Evolutionary conservation across 129 eudicot species (phyloP), one percentile per base, ranked within the genome.

Genomic region (Apium graveolens): DNA sequence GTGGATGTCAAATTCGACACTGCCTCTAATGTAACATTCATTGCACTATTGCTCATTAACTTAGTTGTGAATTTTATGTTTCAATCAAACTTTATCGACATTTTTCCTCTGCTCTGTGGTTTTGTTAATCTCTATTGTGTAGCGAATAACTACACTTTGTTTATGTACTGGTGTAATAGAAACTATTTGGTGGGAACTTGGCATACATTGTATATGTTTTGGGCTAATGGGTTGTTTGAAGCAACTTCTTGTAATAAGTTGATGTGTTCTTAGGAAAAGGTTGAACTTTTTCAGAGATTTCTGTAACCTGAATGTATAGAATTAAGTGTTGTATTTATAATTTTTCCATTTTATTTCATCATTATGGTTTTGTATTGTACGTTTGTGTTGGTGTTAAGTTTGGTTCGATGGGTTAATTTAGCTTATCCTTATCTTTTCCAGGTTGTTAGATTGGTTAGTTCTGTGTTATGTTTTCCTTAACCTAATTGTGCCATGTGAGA

Each of bases 1-100:
- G 85, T 86, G 42, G 93, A 89, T 74, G 31, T 86, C 42, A 89
- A 89, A 86, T 90, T 89, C 53, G 93, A 89, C 78, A 86, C 93
- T 1, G 74, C 62, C 51, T 89, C 93, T 74, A 86, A 89, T 62
- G 93, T 89, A 75, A 70, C 85, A 60, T 38, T 31, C 37, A 18
- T 21, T 32, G 45, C 18, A 14, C 73, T 32, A 1, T 69, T 18
- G 35, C 16, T 66, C 2, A 12, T 35, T 29, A 1, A 10, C 5
- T n/a, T 60, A 8, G 32, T 0, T 29, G 38, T 4, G 37, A 29
- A 31, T 31, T 31, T 31, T 7, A n/a, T 14, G 0, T 31, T 29
- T 66, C 5, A 4, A 27, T 31, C 2, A 4, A 27, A 29, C 2
- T 63, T 63, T 11, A 63, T 3, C 20, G 5, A 1, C 17, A 26